Evolutionary conservation across 2,329 filamentous ascomycete genomes (phyloP).

Genomic region (Beauveria scarabaeidicola): DNA sequence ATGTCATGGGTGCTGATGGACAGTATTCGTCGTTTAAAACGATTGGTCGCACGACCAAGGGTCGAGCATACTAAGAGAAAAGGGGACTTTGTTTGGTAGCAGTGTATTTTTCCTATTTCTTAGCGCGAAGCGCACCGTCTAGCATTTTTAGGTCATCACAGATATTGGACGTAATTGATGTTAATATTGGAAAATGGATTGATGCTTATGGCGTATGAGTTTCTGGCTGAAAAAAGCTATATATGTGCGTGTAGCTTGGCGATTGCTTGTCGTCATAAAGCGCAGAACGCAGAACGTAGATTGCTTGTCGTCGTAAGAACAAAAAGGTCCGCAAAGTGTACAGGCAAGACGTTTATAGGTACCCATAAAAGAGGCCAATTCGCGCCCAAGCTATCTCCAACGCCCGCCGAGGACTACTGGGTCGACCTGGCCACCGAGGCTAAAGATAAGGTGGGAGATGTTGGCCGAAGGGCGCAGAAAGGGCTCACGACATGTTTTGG

Average conservation of each 20-base stretch:
- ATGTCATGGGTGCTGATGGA: conserved; percentile 43
- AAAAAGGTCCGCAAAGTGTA: too few species aligned
- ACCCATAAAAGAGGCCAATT: not conserved
- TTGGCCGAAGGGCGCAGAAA: not conserved
- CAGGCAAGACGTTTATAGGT: not conserved
- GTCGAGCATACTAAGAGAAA: conserved; percentile 16
- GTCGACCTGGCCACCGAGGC: not conserved
- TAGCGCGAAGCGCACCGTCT: not conserved
- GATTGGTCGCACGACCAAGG: conserved; percentile 37
- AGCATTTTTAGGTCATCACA: conserved; percentile 7
- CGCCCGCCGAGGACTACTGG: not conserved
- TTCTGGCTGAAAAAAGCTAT: too few species aligned
- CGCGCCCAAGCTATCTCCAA: not conserved
- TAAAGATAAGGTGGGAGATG: not conserved
- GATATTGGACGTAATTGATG: not conserved
- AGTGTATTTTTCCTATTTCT: conserved; percentile 4
- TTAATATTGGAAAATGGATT: not conserved
- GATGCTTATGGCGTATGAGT: too few species aligned
- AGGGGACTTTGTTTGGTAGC: not conserved
- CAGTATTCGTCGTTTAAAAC: conserved; percentile 45
- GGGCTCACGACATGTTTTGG: not conserved
- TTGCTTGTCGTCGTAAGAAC: not conserved
- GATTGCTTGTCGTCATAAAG: not conserved
- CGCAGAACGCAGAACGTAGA: not conserved
- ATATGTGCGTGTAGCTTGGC: not conserved